Percentiles rank a stretch among this genome's conserved stretches.
These are phyloP conservation scores for Cladophialophora carrionii DNA, from an alignment of 2,329 filamentous ascomycete species.

Conservation along the genomic window DNA sequence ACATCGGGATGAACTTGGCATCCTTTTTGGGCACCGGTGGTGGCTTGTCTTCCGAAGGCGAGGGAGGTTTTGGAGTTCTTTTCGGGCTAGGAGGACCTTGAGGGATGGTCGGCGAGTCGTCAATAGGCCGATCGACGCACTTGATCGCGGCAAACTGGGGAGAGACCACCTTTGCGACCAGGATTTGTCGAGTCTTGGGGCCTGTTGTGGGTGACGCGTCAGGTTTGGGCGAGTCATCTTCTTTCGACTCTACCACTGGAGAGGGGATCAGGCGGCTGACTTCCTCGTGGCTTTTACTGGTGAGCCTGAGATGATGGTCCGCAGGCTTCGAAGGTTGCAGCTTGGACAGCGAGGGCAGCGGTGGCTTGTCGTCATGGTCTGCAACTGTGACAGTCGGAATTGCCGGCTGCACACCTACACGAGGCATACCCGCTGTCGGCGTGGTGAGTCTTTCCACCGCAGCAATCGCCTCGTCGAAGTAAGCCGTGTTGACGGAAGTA, in stretches of 20 bases:
- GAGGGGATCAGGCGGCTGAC: slow-evolving; percentile 32
- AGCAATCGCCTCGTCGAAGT: slow-evolving; percentile 39
- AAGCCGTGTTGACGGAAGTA: slow-evolving; percentile 34
- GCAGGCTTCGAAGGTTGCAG: neutral
- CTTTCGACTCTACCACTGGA: slow-evolving; percentile 32
- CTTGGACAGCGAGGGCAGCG: neutral
- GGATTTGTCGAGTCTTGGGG: slow-evolving; percentile 13
- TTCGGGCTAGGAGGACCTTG: slow-evolving; percentile 25
- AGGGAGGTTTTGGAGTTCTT: slow-evolving; percentile 1
- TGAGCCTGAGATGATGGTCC: slow-evolving; percentile 12
- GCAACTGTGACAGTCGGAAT: slow-evolving; percentile 17
- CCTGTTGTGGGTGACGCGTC: neutral
- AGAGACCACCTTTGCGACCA: slow-evolving; percentile 11
- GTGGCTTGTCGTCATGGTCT: slow-evolving; percentile 11
- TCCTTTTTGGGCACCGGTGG: slow-evolving; percentile 36
- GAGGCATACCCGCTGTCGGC: slow-evolving; percentile 10
- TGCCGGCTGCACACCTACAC: slow-evolving; percentile 8
- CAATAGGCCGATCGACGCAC: slow-evolving; percentile 29
- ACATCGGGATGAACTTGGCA: slow-evolving; percentile 37
- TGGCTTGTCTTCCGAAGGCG: slow-evolving; percentile 26
- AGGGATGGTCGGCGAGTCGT: slow-evolving; percentile 35
- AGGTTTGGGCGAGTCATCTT: slow-evolving; percentile 31
- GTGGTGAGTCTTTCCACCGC: slow-evolving; percentile 35
- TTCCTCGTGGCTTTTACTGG: slow-evolving; percentile 25
- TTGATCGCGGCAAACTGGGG: slow-evolving; percentile 22